Evolutionary conservation across 2,329 filamentous ascomycete species (phyloP).

Genomic region (Diaporthe longicolla): DNA sequence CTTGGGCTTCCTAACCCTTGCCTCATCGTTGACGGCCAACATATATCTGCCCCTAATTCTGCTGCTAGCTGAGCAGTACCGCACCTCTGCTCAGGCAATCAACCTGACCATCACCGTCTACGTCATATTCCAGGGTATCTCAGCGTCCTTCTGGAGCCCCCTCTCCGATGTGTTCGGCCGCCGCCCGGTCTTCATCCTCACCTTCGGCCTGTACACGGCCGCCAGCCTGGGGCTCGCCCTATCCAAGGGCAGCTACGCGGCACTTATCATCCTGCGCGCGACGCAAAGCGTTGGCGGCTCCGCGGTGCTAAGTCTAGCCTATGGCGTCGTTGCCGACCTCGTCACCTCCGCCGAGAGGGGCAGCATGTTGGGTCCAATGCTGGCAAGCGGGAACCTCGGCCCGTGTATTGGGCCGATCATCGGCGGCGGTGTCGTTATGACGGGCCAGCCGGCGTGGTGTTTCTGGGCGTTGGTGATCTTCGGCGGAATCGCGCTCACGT

Average conservation of each 20-base stretch:
- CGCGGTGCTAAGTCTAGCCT: conserved; percentile 75
- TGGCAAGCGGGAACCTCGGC: conserved; percentile 66
- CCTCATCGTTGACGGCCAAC: conserved; percentile 51
- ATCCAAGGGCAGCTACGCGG: conserved; percentile 63
- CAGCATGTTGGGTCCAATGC: conserved; percentile 75
- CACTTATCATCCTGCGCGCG: conserved; percentile 70
- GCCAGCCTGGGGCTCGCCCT: conserved; percentile 70
- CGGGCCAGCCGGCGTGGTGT: conserved; percentile 20
- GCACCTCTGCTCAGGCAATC: conserved; percentile 50
- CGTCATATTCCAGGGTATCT: conserved; percentile 71
- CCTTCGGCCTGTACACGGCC: conserved; percentile 66
- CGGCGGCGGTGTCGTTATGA: conserved; percentile 27
- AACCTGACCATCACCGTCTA: conserved; percentile 66
- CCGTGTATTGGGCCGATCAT: conserved; percentile 41
- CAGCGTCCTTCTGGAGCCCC: conserved; percentile 70
- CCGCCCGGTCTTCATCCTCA: conserved; percentile 69
- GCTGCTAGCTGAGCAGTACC: conserved; percentile 49
- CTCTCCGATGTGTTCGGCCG: conserved; percentile 70
- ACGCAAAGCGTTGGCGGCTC: conserved; percentile 73
- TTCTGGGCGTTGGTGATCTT: conserved; percentile 62
- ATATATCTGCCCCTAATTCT: conserved; percentile 60
- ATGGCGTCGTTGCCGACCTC: conserved; percentile 78
- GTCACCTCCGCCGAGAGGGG: conserved; percentile 76
- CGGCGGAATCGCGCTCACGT: conserved; percentile 64
- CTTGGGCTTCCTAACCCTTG: conserved; percentile 40